Evolutionary conservation across 2,329 filamentous ascomycete species (phyloP).

Genomic region (Anthostomella pinea): DNA sequence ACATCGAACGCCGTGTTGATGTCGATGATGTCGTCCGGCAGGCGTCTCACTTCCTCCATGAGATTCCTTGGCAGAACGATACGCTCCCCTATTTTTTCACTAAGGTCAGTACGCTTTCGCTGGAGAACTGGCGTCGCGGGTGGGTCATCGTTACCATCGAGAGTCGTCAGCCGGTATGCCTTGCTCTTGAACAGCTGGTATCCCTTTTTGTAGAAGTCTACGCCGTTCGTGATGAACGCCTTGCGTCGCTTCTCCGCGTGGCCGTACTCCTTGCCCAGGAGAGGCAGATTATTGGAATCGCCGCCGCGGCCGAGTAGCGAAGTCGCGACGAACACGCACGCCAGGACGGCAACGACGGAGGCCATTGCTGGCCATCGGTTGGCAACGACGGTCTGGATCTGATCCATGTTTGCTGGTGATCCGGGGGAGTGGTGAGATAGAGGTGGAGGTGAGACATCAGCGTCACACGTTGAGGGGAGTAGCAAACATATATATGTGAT

Average conservation of each 20-base stretch:
- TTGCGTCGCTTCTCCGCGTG: slow-evolving; percentile 21
- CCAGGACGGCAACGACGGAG: slow-evolving; percentile 13
- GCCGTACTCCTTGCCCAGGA: slow-evolving; percentile 21
- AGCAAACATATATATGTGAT: too few species aligned
- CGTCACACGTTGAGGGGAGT: too few species aligned
- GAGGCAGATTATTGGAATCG: slow-evolving; percentile 15
- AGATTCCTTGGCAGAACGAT: slow-evolving; percentile 27
- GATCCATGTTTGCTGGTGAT: slow-evolving; percentile 18
- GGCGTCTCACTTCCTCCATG: slow-evolving; percentile 27
- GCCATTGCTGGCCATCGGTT: slow-evolving; percentile 15
- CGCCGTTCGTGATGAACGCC: slow-evolving; percentile 17
- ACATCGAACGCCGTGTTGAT: slow-evolving; percentile 22
- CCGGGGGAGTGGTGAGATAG: too few species aligned
- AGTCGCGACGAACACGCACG: slow-evolving; percentile 10
- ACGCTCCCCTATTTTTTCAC: slow-evolving; percentile 30
- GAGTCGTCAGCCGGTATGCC: slow-evolving; percentile 18
- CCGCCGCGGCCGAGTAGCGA: slow-evolving; percentile 18
- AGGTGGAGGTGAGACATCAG: too few species aligned
- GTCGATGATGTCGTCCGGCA: slow-evolving; percentile 29
- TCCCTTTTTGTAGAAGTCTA: slow-evolving; percentile 22
- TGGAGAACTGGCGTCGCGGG: neutral
- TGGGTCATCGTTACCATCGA: slow-evolving; percentile 17
- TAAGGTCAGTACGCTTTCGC: too few species aligned
- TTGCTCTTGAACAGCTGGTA: slow-evolving; percentile 21
- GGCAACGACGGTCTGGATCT: slow-evolving; percentile 7